Evolutionary conservation across 306 rosid genomes (phyloP), one percentile per base, ranked within the genome.

Genomic region (Fragaria vesca): DNA sequence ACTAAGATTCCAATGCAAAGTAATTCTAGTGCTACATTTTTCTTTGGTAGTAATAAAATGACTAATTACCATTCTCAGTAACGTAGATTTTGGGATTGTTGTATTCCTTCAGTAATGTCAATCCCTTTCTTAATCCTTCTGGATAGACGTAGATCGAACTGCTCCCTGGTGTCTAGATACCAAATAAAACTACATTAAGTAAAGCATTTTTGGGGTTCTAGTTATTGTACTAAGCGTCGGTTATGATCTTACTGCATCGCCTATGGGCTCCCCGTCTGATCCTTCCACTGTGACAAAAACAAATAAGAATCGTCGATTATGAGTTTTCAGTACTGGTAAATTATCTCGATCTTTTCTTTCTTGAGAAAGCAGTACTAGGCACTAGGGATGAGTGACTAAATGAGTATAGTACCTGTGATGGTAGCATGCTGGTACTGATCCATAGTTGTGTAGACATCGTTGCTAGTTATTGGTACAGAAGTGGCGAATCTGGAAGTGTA

Each of bases 41-140:
- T 18, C 42, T 28, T 62, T 62, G 20, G 67, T 28, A 65, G 70
- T 16, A 61, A 32, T 1, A 30, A 8, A 36, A 36, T 68, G 6
- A 68, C 30, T 9, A 6, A 1, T 43, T 43, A 38, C 65, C 52
- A 30, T 71, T 71, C 42, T 71, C 75, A 24, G 75, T 71, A 71
- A 71, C 17, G 75, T 48, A 48, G 28, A 71, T 15, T 50, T 71
- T 71, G 26, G 75, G 75, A 32, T 71, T 71, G 13, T 16, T 2
- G 45, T 71, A 48, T 8, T 71, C 16, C 28, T 48, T 71, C 61
- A 71, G 1, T 2, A 71, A 48, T 1, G 28, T 16, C 61, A 71
- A 26, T 26, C 3, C 40, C 16, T 71, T 47, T 8, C 9, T 47
- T 71, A 71, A n/a, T 38, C 75, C 75, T 12, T 13, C 40, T 11